Conservation (phyloP, 192 early-diverging fungal species). For the Lobosporangium transversale region DNA sequence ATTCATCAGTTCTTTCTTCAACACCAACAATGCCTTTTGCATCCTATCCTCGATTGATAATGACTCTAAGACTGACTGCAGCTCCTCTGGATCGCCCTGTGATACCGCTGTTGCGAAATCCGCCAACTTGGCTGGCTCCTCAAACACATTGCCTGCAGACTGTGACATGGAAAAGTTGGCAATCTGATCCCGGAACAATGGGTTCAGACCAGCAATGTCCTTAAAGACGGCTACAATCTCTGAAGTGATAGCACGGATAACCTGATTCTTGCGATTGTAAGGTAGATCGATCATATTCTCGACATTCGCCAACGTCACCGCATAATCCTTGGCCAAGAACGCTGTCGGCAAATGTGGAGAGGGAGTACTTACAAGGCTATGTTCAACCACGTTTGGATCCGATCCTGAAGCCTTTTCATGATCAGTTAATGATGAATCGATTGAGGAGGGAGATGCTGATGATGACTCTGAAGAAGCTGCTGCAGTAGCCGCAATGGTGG, state of each 20-base stretch:
- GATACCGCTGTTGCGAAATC: slow-evolving; percentile 98
- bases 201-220: slow-evolving; percentile 95
- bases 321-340: slow-evolving; percentile 72
- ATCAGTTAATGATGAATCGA: too few species aligned
- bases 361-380: slow-evolving; percentile 8
- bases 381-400: slow-evolving; percentile 30
- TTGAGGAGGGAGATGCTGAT: neutral
- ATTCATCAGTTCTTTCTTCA: slow-evolving; percentile 98
- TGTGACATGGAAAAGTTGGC: slow-evolving; percentile 96
- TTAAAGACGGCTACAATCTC: slow-evolving; percentile 97
- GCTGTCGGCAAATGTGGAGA: slow-evolving; percentile 33
- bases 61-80: slow-evolving; percentile 93
- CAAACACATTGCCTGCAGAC: slow-evolving; percentile 94
- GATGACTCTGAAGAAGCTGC: neutral
- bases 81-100: slow-evolving; percentile 88
- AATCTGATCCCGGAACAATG: slow-evolving; percentile 98
- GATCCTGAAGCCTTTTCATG: slow-evolving; percentile 12
- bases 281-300: slow-evolving; percentile 88
- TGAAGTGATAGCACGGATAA: slow-evolving; percentile 90
- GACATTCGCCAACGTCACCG: slow-evolving; percentile 87
- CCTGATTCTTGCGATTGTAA: slow-evolving; percentile 85
- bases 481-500: neutral
- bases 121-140: slow-evolving; percentile 92
- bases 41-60: slow-evolving; percentile 90
- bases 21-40: slow-evolving; percentile 89